Base-by-base conservation (phyloP, 2,329 filamentous ascomycete species). In the Trichoderma cornu-damae region DNA sequence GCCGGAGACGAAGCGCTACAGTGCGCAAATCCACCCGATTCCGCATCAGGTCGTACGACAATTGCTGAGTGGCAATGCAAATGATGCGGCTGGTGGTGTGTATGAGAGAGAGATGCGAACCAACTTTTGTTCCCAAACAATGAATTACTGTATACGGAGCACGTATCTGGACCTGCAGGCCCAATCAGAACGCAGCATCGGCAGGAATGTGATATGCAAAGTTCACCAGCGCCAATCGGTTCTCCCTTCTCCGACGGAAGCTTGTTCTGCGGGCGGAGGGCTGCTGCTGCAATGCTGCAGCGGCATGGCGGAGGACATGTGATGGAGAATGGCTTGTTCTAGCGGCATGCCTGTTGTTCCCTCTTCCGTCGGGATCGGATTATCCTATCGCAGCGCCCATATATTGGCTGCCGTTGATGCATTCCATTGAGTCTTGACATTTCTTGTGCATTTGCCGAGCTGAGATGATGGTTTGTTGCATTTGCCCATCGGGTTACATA, bases 191-290 rank as follows among this genome's bases (percentile, higher is more conserved):
- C 9, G 40, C 32, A 20, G 22, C 32, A 9, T 3, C 2, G 52
- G 22, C 34, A 55, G 42, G 52, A 55, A 55, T 55, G 52, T 32
- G 32, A 46, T 38, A 28, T n/a, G n/a, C n/a, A n/a, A n/a, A n/a
- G n/a, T n/a, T n/a, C n/a, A n/a, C n/a, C n/a, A n/a, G n/a, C n/a
- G n/a, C n/a, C n/a, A n/a, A n/a, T n/a, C n/a, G n/a, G n/a, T n/a
- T n/a, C n/a, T n/a, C n/a, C n/a, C n/a, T n/a, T n/a, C n/a, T n/a
- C 32, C 26, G 52, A 46, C 38, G 16, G 16, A 22, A 22, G 42
- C 16, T 55, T n/a, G n/a, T 22, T 22, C 34, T 30, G 22, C 32
- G 24, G 22, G 32, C 32, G 32, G n/a, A n/a, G 38, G 30, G 52
- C 16, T 52, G 24, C 6, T 30, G 34, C 26, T 20, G 24, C 34